Evolutionary conservation across 2,329 filamentous ascomycete genomes (phyloP).

Genomic region (Stachybotrys chartarum): DNA sequence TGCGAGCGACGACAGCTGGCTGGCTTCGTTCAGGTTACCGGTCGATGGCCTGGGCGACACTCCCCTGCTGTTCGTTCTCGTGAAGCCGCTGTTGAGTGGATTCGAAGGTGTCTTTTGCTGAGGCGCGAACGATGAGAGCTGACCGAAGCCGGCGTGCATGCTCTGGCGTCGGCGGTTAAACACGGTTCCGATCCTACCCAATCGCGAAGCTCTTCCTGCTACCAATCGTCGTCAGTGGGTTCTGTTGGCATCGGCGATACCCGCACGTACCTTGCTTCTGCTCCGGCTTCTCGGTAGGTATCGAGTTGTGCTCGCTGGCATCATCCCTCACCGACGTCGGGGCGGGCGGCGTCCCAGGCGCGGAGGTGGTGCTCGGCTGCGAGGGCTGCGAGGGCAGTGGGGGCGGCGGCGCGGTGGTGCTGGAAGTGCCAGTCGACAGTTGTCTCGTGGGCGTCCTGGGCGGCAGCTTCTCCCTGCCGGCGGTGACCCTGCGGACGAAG

Average conservation of each 20-base stretch:
- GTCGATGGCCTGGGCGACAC: slow-evolving; percentile 53
- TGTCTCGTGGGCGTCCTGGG: slow-evolving; percentile 34
- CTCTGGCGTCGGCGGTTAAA: slow-evolving; percentile 58
- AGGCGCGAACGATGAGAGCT: slow-evolving; percentile 30
- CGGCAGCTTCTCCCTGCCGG: slow-evolving; percentile 27
- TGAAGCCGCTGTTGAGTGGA: slow-evolving; percentile 40
- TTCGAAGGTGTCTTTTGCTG: slow-evolving; percentile 39
- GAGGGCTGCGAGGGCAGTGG: slow-evolving; percentile 9
- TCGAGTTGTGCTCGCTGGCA: slow-evolving; percentile 35
- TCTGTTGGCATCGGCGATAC: not conserved
- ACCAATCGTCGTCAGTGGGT: not conserved
- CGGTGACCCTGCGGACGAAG: slow-evolving; percentile 44
- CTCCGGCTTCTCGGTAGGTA: slow-evolving; percentile 21
- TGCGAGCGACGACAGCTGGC: slow-evolving; percentile 48
- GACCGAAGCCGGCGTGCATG: slow-evolving; percentile 54
- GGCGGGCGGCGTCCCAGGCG: not conserved
- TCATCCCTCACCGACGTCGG: slow-evolving; percentile 13
- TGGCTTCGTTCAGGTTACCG: slow-evolving; percentile 49
- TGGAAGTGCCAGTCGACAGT: slow-evolving; percentile 26
- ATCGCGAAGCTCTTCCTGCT: slow-evolving; percentile 21
- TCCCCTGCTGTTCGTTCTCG: slow-evolving; percentile 51
- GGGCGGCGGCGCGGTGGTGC: slow-evolving; percentile 13
- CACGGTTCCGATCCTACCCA: slow-evolving; percentile 63
- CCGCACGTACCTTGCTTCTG: slow-evolving; percentile 26
- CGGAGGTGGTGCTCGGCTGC: not conserved